A percentile compares a stretch with the other conserved stretches of the same genome.
Conservation (phyloP, 73 alveolate genomes). For the Uronychia binucleata region DNA sequence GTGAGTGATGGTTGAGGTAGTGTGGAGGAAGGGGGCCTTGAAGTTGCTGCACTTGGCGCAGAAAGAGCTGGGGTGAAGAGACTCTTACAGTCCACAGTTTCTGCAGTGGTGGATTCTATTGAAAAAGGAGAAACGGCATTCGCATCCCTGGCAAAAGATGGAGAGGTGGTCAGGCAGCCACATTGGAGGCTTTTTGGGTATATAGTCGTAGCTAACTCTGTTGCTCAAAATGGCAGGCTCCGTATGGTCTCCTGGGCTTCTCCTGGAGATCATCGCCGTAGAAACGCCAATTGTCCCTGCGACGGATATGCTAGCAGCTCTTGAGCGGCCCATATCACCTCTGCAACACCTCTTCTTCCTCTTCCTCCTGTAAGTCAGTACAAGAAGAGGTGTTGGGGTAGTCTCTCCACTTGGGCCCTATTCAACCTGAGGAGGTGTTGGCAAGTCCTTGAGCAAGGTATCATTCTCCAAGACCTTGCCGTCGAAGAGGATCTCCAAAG, state of each 20-base stretch:
- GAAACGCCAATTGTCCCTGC: background rate
- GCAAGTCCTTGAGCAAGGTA: background rate
- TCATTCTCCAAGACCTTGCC: background rate
- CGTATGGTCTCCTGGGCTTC: no score
- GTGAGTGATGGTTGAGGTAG: no score
- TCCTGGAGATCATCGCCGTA: no score
- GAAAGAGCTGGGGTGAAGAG: no score
- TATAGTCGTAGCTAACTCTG: no score
- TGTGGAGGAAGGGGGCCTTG: no score
- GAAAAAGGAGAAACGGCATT: constrained; percentile 69
- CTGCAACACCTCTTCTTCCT: background rate
- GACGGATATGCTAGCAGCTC: no score
- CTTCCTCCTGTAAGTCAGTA: background rate
- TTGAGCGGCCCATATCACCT: background rate
- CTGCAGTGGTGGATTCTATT: constrained; percentile 89
- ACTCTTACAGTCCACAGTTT: constrained; percentile 78
- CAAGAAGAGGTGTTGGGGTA: background rate
- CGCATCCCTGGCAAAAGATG: constrained; percentile 73
- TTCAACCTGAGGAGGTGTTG: background rate
- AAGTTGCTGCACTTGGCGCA: no score
- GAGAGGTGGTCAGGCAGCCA: constrained; percentile 91
- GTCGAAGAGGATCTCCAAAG: background rate
- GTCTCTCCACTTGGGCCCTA: background rate
- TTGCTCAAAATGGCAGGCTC: no score
- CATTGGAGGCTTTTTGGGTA: constrained; percentile 58